phyloP scores from a whole-genome alignment of 1,139 yeast species.

The Kodamaea sp. region DNA sequence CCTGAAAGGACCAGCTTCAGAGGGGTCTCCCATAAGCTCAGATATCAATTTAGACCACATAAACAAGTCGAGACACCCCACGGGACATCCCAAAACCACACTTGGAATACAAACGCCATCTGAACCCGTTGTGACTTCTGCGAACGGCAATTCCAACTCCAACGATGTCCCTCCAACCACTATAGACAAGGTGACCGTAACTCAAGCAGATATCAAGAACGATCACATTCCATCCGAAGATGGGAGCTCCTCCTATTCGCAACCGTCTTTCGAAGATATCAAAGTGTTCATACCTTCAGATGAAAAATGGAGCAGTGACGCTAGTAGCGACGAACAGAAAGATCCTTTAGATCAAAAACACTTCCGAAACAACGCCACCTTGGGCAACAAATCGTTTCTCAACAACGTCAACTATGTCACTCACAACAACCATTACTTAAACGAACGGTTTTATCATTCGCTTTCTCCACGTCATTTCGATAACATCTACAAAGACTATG shows the following conservation, averaged over 20 bases:
- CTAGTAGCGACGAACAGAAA: conserved; percentile 5
- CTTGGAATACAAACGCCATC: no score
- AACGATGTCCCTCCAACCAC: no score
- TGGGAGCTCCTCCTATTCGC: conserved; percentile 7
- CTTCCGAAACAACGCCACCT: conserved; percentile 12
- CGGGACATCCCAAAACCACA: no score
- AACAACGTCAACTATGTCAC: conserved; percentile 28
- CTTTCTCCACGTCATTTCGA: conserved; percentile 11
- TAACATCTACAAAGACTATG: conserved; percentile 15
- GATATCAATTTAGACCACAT: no score
- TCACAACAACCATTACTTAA: conserved; percentile 25
- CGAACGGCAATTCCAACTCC: no score
- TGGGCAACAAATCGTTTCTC: conserved; percentile 25
- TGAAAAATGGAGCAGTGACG: conserved; percentile 3
- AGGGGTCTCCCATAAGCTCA: no score
- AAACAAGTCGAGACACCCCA: no score
- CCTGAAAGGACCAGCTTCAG: no score
- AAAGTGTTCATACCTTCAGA: conserved; percentile 3
- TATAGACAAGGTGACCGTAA: no score
- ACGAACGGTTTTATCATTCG: conserved; percentile 16
- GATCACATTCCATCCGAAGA: no score
- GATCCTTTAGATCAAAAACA: conserved; percentile 3
- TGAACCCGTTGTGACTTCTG: no score
- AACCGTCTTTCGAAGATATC: conserved; percentile 10
- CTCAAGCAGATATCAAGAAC: no score